Conservation (phyloP, 192 early-diverging fungal species). For the Chytriomyces sp. region DNA sequence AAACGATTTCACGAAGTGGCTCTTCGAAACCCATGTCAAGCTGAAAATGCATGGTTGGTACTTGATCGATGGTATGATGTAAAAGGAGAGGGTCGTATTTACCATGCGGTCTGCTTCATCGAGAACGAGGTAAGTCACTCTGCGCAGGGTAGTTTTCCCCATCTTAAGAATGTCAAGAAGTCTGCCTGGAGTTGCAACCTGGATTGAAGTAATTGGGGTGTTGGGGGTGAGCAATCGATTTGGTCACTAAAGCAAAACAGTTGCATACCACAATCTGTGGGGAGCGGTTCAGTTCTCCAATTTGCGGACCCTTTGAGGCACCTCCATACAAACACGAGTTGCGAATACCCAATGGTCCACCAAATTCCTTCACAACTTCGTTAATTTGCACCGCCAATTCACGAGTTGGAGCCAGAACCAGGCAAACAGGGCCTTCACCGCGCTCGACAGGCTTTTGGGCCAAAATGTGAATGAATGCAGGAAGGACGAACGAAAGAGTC, state of each 20-base stretch:
- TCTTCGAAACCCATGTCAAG: slow-evolving; percentile 90
- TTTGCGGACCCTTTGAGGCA: slow-evolving; percentile 76
- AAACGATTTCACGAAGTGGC: slow-evolving; percentile 85
- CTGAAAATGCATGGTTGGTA: slow-evolving; percentile 32
- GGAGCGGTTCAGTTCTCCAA: slow-evolving; percentile 51
- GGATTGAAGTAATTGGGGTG: slow-evolving; percentile 56
- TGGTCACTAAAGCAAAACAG: slow-evolving; percentile 47
- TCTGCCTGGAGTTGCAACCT: slow-evolving; percentile 85
- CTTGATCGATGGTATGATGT: slow-evolving; percentile 56
- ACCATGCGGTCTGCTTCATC: slow-evolving; percentile 87
- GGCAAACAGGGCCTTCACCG: slow-evolving; percentile 61
- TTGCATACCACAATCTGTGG: slow-evolving; percentile 73
- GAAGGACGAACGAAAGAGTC: slow-evolving; percentile 89
- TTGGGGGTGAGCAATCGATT: background rate
- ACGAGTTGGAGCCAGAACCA: slow-evolving; percentile 76
- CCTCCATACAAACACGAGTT: slow-evolving; percentile 84
- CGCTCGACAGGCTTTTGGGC: slow-evolving; percentile 43
- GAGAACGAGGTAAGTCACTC: slow-evolving; percentile 91
- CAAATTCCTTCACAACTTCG: slow-evolving; percentile 62
- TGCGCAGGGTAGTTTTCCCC: slow-evolving; percentile 73
- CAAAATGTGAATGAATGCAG: slow-evolving; percentile 78
- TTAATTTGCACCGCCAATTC: slow-evolving; percentile 75
- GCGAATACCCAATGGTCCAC: slow-evolving; percentile 67
- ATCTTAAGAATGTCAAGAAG: slow-evolving; percentile 87
- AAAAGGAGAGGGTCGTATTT: too few species aligned